Percentiles rank a stretch among this genome's conserved stretches.
Conservation (phyloP, 2,329 filamentous ascomycete genomes). For the Diaporthe sp. region DNA sequence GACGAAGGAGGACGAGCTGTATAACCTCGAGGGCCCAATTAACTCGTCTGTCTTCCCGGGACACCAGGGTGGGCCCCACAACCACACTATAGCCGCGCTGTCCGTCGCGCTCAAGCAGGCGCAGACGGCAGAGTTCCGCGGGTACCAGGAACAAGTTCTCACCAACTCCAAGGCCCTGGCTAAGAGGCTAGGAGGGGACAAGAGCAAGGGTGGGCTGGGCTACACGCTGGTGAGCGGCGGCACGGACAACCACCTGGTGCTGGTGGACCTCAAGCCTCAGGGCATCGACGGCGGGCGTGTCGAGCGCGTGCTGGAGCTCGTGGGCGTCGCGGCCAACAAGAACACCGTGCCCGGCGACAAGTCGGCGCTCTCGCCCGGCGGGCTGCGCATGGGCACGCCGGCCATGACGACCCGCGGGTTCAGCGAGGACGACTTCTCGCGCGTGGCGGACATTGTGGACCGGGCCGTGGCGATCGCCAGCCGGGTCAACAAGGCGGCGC, state of each 20-base stretch:
- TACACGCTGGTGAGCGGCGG: slow-evolving; percentile 94
- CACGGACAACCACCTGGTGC: slow-evolving; percentile 96
- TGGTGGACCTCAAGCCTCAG: slow-evolving; percentile 91
- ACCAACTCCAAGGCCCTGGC: slow-evolving; percentile 92
- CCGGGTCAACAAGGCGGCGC: slow-evolving; percentile 79
- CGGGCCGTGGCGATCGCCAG: slow-evolving; percentile 84
- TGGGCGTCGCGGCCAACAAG: slow-evolving; percentile 98
- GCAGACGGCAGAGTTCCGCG: slow-evolving; percentile 88
- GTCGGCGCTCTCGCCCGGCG: slow-evolving; percentile 92
- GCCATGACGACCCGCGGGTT: slow-evolving; percentile 99
- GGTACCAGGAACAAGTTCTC: slow-evolving; percentile 92
- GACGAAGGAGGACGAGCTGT: slow-evolving; percentile 86
- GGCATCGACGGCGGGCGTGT: slow-evolving; percentile 90
- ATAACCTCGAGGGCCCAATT: slow-evolving; percentile 93
- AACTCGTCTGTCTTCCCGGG: slow-evolving; percentile 98
- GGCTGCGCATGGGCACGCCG: slow-evolving; percentile 92
- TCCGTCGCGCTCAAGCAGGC: slow-evolving; percentile 96
- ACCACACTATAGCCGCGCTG: slow-evolving; percentile 97
- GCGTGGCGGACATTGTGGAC: slow-evolving; percentile 88
- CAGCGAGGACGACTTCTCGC: slow-evolving; percentile 86
- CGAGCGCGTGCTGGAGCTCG: slow-evolving; percentile 90
- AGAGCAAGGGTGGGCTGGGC: slow-evolving; percentile 82
- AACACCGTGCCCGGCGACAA: slow-evolving; percentile 98
- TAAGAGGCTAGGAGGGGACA: slow-evolving; percentile 72
- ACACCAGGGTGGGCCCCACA: slow-evolving; percentile 97